Conservation (phyloP, 441 rosid genomes). For the Corymbia citriodora region DNA sequence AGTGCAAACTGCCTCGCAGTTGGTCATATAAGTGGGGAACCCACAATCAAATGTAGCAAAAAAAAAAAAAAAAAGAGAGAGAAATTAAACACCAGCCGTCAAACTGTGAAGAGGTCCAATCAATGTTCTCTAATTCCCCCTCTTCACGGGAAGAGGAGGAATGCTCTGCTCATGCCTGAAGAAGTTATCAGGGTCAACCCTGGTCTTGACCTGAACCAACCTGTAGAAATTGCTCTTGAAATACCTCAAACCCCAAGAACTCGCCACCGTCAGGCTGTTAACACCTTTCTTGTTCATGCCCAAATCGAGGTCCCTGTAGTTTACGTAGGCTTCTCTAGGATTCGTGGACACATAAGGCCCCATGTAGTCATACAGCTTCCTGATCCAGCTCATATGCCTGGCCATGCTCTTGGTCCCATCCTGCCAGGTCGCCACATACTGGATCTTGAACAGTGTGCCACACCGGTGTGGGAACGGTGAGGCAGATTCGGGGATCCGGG, state of each 20-base stretch:
- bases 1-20: not conserved
- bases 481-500: constrained; percentile 24
- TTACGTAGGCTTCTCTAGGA: constrained; percentile 61
- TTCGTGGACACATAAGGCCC: constrained; percentile 45
- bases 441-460: constrained; percentile 43
- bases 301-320: constrained; percentile 65
- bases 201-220: constrained; percentile 42
- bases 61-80: rapidly evolving
- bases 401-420: constrained; percentile 18
- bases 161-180: constrained; percentile 67
- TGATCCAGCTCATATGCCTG: constrained; percentile 22
- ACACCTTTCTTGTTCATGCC: constrained; percentile 39
- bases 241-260: constrained; percentile 43
- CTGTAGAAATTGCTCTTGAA: constrained; percentile 51
- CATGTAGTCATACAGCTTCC: constrained; percentile 27
- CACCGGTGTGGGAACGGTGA: constrained; percentile 51
- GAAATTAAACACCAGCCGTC: not conserved
- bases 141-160: constrained; percentile 25
- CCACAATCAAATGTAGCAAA: not conserved
- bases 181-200: constrained; percentile 50
- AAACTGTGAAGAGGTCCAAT: not conserved
- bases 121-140: not conserved
- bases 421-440: constrained; percentile 35
- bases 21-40: not conserved
- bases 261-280: constrained; percentile 22